These are phyloP conservation scores for Sextonia rubra DNA, from an alignment of 164 flowering plant genomes.

Conservation along the genomic window DNA sequence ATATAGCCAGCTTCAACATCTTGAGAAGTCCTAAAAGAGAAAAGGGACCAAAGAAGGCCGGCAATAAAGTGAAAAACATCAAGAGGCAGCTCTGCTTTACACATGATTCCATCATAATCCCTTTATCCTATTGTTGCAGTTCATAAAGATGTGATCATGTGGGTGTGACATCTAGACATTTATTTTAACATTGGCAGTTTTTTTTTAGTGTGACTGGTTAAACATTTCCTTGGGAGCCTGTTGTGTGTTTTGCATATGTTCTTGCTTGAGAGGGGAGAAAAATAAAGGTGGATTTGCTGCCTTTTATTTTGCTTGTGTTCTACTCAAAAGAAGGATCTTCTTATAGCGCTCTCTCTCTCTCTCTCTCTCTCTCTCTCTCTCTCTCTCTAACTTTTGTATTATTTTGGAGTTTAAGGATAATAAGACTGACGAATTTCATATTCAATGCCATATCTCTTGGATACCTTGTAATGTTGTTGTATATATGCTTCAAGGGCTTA, in stretches of 20 bases:
- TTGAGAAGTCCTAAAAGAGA: neutral
- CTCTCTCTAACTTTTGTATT: too few species aligned
- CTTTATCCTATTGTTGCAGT: constrained; percentile 15
- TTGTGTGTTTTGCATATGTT: constrained; percentile 47
- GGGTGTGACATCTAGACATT: neutral
- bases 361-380: too few species aligned
- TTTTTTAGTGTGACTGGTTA: neutral
- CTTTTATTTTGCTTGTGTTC: constrained; percentile 71
- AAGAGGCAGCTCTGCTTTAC: constrained; percentile 13
- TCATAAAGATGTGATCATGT: neutral
- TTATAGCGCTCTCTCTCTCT: neutral
- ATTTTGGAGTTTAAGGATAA: too few species aligned
- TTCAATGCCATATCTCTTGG: too few species aligned
- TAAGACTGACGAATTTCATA: too few species aligned
- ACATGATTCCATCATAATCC: constrained; percentile 33
- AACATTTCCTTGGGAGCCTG: neutral
- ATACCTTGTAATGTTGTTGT: too few species aligned
- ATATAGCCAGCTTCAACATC: constrained; percentile 4
- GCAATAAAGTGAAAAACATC: constrained; percentile 8
- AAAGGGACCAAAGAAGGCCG: constrained; percentile 3
- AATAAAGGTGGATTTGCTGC: constrained; percentile 22
- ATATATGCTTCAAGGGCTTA: too few species aligned
- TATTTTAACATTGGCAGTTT: neutral
- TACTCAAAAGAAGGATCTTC: constrained; percentile 49
- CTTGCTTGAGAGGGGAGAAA: constrained; percentile 59